Evolutionary conservation across 2,329 filamentous ascomycete species (phyloP), one percentile per base, ranked within the genome.

Genomic region (Grosmannia serpens): DNA sequence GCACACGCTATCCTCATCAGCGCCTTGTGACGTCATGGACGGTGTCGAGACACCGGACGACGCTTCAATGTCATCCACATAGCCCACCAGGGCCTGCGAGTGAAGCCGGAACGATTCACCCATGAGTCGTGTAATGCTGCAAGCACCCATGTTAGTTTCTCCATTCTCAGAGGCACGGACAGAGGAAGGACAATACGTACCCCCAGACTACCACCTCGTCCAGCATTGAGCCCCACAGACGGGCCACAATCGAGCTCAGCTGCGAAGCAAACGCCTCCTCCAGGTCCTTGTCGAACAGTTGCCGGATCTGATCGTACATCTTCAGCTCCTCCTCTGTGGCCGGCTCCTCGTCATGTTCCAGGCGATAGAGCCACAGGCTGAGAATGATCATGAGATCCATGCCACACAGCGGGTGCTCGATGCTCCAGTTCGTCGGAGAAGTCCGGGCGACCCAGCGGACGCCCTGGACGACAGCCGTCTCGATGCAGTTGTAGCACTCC

Each of bases 191-290:
- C 20, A 33, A 27, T 56, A 88, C 91, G 84, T 86, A 96, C 91
- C 94, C 94, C 94, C 94, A 97, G 61, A 99, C 94, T 65, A 97
- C 92, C 63, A 97, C 94, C 75, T 96, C 94, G 70, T 97, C 94
- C 64, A 97, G 85, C 87, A 97, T 96, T 63, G 90, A 92, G 67
- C 92, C 94, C 94, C 94, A 99, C 52, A 97, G 84, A 67, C 89
- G 85, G 62, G 92, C 91, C 50, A 99, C 92, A 56, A 90, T 90
- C n/a, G 91, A 94, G 77, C 92, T 96, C 65, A 99, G 78, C 70
- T 95, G 91, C 56, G 85, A 80, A 63, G 86, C 87, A 70, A 89
- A 89, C 27, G 84, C 79, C 67, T 95, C 89, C 60, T 92, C 87
- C 57, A 89, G 84, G 68, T 97, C 91, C 69, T 95, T 92, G 67